A percentile compares a stretch with the other conserved stretches of the same genome.
Evolutionary conservation across 257 asterid genomes (phyloP).

Genomic region (Datura wrightii): DNA sequence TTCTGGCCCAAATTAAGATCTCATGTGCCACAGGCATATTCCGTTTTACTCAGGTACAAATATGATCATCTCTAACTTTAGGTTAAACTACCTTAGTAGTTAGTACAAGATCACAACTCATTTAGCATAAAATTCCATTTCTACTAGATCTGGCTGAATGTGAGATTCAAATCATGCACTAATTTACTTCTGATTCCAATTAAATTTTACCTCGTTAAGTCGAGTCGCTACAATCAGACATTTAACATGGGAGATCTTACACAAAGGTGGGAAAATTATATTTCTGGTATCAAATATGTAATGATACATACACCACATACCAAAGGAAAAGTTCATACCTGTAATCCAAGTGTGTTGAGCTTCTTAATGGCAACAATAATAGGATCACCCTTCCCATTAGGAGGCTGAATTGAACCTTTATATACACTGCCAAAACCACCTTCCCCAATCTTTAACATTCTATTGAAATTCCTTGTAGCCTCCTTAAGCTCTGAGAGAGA

Average conservation of each 20-base stretch:
- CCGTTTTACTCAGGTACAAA: not conserved
- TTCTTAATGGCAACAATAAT: conserved; percentile 77
- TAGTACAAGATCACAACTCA: not conserved
- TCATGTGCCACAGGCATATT: not conserved
- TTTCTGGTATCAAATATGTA: not conserved
- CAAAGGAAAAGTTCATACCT: conserved; percentile 51
- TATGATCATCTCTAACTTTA: not conserved
- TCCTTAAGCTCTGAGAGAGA: conserved; percentile 70
- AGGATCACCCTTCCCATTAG: conserved; percentile 48
- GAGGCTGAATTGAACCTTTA: conserved; percentile 62
- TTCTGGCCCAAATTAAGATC: not conserved
- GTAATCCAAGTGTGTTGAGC: conserved; percentile 75
- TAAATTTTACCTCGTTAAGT: not conserved
- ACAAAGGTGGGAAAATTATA: not conserved
- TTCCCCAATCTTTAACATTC: conserved; percentile 77
- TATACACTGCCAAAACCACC: conserved; percentile 96
- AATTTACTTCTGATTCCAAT: not conserved
- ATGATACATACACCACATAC: not conserved
- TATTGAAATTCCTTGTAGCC: conserved; percentile 72
- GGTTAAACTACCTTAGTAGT: not conserved
- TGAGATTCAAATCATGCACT: not conserved
- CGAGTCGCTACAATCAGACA: not conserved
- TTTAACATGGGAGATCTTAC: not conserved
- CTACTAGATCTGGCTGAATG: not conserved
- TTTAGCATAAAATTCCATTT: not conserved